Percentiles rank a stretch among this genome's conserved stretches.
phyloP scores from a whole-genome alignment of 2,329 filamentous ascomycete species.

The Trichoderma polysporum region DNA sequence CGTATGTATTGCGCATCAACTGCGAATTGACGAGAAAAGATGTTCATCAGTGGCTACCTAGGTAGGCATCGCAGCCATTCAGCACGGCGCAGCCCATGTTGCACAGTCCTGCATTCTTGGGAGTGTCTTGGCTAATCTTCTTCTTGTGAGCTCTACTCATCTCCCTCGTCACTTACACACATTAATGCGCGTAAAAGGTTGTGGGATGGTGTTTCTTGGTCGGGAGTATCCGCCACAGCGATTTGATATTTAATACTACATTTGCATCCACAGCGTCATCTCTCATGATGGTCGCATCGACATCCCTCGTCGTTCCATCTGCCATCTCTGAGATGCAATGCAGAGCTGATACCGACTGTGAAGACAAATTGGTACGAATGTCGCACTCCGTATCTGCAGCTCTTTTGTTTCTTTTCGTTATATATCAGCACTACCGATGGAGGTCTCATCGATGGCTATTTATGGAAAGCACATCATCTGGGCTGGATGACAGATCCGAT shows the following conservation, averaged over 20 bases:
- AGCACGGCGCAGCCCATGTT: constrained; percentile 5
- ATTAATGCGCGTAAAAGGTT: not conserved
- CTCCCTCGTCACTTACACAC: not conserved
- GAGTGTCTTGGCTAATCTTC: constrained; percentile 16
- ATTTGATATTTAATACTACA: constrained; percentile 5
- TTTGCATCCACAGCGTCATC: constrained; percentile 17
- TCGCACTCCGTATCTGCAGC: constrained; percentile 4
- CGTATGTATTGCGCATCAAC: not conserved
- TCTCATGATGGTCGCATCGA: constrained; percentile 17
- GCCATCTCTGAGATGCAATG: constrained; percentile 13
- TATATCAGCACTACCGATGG: constrained; percentile 17
- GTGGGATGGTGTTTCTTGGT: constrained; percentile 17
- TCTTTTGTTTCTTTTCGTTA: constrained; percentile 8
- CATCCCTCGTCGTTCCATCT: constrained; percentile 13
- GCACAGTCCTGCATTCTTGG: constrained; percentile 14
- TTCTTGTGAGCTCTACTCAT: not conserved
- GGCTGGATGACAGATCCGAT: not conserved
- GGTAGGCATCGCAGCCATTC: constrained; percentile 11
- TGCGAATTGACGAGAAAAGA: not conserved
- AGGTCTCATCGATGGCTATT: constrained; percentile 11
- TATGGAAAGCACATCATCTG: not conserved
- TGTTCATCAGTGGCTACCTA: not conserved
- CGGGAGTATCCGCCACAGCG: not conserved
- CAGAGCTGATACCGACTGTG: not conserved
- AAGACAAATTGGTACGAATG: constrained; percentile 6